Base-by-base conservation (phyloP, 352 stramenopile genomes). In the Phytophthora capsici region DNA sequence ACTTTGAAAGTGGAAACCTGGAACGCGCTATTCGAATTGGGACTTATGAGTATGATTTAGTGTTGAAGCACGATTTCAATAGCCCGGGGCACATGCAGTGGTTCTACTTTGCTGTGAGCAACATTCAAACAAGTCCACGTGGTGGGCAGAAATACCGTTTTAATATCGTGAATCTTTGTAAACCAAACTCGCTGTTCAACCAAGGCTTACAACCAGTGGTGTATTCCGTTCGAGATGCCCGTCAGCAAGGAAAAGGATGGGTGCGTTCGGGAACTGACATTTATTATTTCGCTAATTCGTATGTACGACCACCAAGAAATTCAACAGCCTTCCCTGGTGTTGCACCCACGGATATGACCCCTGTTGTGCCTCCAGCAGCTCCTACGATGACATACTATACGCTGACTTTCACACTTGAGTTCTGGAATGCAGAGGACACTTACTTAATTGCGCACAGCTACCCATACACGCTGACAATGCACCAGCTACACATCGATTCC, bases 51-150 rank as follows among this genome's bases (percentile, higher is more conserved):
- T 98, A 98, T 65, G 94, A 98, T 36, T 75, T 98, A 9, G 75
- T 97, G 9, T 52, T 98, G 13, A 78, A 91, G 4, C 66, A 78
- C 0, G 95, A 98, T 67, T 57, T 96, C 23, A 88, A 98, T 66
- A 97, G 88, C 12, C 70, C 49, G 0, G 80, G 88, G 0, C 81
- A 97, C 51, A 96, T 81, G 65, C 90, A 98, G 71, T 98, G 95
- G 95, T 98, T 98, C 54, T 98, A 98, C 61, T 98, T 98, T 66
- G 80, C 79, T 2, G 71, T 98, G n/a, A 86, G 77, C 46, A 97
- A 97, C 52, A 73, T 86, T 7, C 57, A 74, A 2, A n/a, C 43
- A 17, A 63, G 41, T 47, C 49, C 43, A 9, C 51, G 57, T 9
- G 45, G 43, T 41, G 59, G 59, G 2, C 66, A 74, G 53, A 80